Evolutionary conservation across 768 basidiomycete genomes (phyloP).

Genomic region (Favolaschia claudopus): DNA sequence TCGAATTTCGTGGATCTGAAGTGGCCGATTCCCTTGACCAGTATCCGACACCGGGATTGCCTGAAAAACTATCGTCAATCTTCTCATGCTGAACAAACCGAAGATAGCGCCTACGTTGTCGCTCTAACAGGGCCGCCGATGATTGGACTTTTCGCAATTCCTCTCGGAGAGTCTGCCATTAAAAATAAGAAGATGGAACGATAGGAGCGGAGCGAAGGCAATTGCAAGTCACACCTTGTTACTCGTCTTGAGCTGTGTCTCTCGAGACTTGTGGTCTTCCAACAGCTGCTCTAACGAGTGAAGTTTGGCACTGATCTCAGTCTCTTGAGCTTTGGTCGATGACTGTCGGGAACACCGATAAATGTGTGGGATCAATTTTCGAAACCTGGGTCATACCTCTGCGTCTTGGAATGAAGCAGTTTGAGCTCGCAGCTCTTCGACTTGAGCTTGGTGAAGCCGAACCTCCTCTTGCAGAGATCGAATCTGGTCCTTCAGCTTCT

Average conservation of each 20-base stretch:
- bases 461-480: conserved; percentile 57
- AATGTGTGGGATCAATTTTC: not conserved
- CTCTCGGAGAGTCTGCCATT: conserved; percentile 79
- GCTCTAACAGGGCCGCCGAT: conserved; percentile 87
- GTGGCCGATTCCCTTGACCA: conserved; percentile 67
- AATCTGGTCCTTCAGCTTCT: conserved; percentile 62
- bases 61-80: too few relatives aligned
- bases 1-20: conserved; percentile 48
- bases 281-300: conserved; percentile 67
- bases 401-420: conserved; percentile 58
- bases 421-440: conserved; percentile 62
- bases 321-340: conserved; percentile 44
- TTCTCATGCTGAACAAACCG: not conserved
- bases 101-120: conserved; percentile 53
- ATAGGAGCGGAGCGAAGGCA: not conserved
- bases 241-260: conserved; percentile 71
- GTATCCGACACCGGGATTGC: conserved; percentile 94
- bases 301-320: conserved; percentile 58
- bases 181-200: conserved; percentile 11
- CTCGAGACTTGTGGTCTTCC: conserved; percentile 76
- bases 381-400: conserved; percentile 59
- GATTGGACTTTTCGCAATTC: conserved; percentile 96
- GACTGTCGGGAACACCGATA: conserved; percentile 35
- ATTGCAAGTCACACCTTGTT: conserved; percentile 77
- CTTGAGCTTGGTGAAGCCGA: conserved; percentile 55